Evolutionary conservation across 176 grass and related monocot genomes (phyloP).

Genomic region (Avena atlantica): DNA sequence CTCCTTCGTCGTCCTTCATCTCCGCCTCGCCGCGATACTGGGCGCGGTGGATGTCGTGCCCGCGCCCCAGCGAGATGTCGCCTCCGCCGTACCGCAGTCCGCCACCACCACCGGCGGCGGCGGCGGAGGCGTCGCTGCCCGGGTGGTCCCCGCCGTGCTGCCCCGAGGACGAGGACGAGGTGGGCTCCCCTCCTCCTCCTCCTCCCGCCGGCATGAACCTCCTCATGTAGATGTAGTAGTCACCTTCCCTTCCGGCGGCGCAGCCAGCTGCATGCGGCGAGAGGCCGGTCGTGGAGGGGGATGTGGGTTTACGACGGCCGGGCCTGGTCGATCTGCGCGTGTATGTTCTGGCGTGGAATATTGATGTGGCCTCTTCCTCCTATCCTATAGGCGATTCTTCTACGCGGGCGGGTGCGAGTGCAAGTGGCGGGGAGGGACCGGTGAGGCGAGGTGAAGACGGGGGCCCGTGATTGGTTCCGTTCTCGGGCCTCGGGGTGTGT

Average conservation of each 20-base stretch:
- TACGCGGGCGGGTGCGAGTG: not conserved
- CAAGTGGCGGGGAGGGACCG: conserved; percentile 35
- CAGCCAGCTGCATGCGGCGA: not conserved
- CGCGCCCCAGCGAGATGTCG: conserved; percentile 49
- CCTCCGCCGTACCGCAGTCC: conserved; percentile 37
- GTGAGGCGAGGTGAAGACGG: not conserved
- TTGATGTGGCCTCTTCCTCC: not conserved
- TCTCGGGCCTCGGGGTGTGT: too few species aligned
- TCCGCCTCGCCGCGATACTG: conserved; percentile 4
- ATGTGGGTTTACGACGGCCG: not conserved
- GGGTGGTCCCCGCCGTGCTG: conserved; percentile 34
- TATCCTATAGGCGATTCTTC: not conserved
- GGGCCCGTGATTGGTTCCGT: conserved; percentile 45
- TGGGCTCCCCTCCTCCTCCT: conserved; percentile 40
- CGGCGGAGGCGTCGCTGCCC: conserved; percentile 1
- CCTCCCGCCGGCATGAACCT: conserved; percentile 54
- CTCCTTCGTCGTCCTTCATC: conserved; percentile 36
- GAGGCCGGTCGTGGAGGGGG: not conserved
- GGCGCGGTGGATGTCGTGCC: not conserved
- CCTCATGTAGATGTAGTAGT: conserved; percentile 32
- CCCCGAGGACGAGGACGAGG: conserved; percentile 54
- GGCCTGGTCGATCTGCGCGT: not conserved
- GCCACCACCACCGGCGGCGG: not conserved
- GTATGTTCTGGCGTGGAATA: conserved; percentile 20
- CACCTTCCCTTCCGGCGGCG: not conserved